These are phyloP conservation scores for Claviceps spartinae DNA, from an alignment of 2,329 filamentous ascomycete species.

Conservation along the genomic window DNA sequence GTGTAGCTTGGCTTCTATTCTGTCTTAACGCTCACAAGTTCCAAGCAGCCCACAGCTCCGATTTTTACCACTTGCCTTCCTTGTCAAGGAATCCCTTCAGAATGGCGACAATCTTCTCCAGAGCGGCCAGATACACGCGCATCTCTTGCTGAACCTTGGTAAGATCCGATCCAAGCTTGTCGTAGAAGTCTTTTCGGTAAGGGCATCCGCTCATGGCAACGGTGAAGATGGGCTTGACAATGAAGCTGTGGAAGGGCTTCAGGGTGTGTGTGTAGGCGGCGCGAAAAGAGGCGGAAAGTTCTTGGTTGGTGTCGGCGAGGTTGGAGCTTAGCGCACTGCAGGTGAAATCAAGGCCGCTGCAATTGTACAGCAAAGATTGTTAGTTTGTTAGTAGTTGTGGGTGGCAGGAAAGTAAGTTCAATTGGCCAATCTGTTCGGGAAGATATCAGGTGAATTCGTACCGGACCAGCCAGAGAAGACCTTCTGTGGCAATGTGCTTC, in stretches of 20 bases:
- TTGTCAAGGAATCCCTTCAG: slow-evolving; percentile 44
- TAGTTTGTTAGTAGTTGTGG: neutral
- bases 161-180: slow-evolving; percentile 61
- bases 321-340: slow-evolving; percentile 71
- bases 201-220: slow-evolving; percentile 88
- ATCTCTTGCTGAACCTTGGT: slow-evolving; percentile 51
- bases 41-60: neutral
- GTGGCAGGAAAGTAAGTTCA: neutral
- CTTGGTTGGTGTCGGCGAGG: slow-evolving; percentile 50
- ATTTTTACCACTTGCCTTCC: slow-evolving; percentile 3
- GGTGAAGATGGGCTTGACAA: slow-evolving; percentile 84
- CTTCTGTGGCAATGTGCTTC: slow-evolving; percentile 80
- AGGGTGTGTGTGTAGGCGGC: slow-evolving; percentile 73
- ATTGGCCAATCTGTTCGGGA: too few species aligned
- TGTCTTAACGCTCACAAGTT: neutral
- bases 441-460: slow-evolving; percentile 25
- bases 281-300: slow-evolving; percentile 80
- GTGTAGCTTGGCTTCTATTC: neutral
- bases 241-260: slow-evolving; percentile 79
- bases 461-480: slow-evolving; percentile 82
- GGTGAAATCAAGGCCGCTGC: slow-evolving; percentile 87
- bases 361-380: slow-evolving; percentile 1
- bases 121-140: slow-evolving; percentile 55
- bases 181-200: slow-evolving; percentile 87
- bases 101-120: slow-evolving; percentile 69